Evolutionary conservation across 352 stramenopile genomes (phyloP).

Genomic region (Phytophthora vignae): DNA sequence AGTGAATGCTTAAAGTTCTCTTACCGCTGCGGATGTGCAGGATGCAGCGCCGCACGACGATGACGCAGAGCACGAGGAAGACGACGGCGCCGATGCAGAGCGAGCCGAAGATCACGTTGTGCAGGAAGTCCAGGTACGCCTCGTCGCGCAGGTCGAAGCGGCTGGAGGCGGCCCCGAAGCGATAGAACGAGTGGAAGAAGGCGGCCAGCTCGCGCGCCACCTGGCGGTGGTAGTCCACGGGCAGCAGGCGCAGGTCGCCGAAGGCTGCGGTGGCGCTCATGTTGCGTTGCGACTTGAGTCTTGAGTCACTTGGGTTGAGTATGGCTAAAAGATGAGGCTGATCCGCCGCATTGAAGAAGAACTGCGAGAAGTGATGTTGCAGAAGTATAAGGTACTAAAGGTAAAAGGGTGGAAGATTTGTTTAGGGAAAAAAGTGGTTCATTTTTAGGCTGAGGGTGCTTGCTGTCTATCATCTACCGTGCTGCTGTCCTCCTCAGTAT

Average conservation of each 20-base stretch:
- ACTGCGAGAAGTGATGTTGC: conserved; percentile 5
- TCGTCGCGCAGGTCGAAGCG: conserved; percentile 64
- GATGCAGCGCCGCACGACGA: conserved; percentile 75
- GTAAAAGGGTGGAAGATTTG: too few relatives aligned
- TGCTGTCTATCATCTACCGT: neutral
- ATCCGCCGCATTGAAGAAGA: conserved; percentile 7
- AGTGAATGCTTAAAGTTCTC: neutral
- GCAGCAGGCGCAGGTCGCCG: conserved; percentile 58
- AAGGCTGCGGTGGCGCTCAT: conserved; percentile 30
- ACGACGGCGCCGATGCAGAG: conserved; percentile 67
- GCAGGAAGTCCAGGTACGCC: conserved; percentile 68
- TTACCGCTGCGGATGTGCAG: conserved; percentile 77
- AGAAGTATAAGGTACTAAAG: neutral
- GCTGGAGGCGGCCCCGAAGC: conserved; percentile 63
- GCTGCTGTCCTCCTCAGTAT: neutral
- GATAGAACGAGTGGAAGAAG: conserved; percentile 88
- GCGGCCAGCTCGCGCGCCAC: conserved; percentile 66
- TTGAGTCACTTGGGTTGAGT: conserved; percentile 23
- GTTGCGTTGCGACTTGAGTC: neutral
- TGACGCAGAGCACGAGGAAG: conserved; percentile 69
- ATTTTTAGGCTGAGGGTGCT: neutral
- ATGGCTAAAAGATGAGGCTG: neutral
- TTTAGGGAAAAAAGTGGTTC: conserved; percentile 8
- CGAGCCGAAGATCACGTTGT: conserved; percentile 77
- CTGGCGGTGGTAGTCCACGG: conserved; percentile 74